A percentile compares a stretch with the other conserved stretches of the same genome.
These are phyloP conservation scores for Prunus padus DNA, from an alignment of 306 rosid genomes.

Conservation along the genomic window DNA sequence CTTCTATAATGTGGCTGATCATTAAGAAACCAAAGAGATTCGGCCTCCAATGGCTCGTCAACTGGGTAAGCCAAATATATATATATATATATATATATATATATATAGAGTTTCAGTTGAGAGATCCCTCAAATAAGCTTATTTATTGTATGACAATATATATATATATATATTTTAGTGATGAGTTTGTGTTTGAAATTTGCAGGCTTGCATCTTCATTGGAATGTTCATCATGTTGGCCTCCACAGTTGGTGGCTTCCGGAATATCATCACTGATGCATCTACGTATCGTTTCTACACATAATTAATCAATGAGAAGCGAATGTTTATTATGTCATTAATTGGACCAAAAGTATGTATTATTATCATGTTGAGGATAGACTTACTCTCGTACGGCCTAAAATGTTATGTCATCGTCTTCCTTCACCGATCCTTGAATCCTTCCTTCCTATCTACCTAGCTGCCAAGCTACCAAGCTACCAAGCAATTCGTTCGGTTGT, in stretches of 20 bases:
- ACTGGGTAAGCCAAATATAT: slow-evolving; percentile 62
- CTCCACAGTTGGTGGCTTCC: slow-evolving; percentile 84
- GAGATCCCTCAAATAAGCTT: too few relatives aligned
- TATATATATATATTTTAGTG: too few relatives aligned
- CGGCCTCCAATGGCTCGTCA: slow-evolving; percentile 77
- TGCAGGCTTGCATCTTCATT: slow-evolving; percentile 59
- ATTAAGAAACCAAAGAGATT: slow-evolving; percentile 86
- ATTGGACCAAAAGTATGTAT: background rate
- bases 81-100: too few relatives aligned
- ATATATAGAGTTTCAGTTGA: too few relatives aligned
- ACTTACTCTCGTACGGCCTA: background rate
- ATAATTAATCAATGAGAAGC: slow-evolving; percentile 12
- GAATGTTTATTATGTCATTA: background rate
- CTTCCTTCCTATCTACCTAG: too few relatives aligned
- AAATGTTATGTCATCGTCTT: background rate
- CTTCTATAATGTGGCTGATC: slow-evolving; percentile 82
- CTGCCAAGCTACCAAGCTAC: background rate
- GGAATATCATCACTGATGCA: slow-evolving; percentile 78
- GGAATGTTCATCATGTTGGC: slow-evolving; percentile 91
- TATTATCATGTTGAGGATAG: background rate
- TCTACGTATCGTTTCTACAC: slow-evolving; percentile 82
- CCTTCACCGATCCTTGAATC: background rate
- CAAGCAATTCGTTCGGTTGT: background rate
- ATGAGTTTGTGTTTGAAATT: slow-evolving; percentile 6
- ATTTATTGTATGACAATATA: too few relatives aligned